A percentile compares a stretch with the other conserved stretches of the same genome.
phyloP scores from a whole-genome alignment of 2,329 filamentous ascomycete species.

The Dothistroma septosporum region DNA sequence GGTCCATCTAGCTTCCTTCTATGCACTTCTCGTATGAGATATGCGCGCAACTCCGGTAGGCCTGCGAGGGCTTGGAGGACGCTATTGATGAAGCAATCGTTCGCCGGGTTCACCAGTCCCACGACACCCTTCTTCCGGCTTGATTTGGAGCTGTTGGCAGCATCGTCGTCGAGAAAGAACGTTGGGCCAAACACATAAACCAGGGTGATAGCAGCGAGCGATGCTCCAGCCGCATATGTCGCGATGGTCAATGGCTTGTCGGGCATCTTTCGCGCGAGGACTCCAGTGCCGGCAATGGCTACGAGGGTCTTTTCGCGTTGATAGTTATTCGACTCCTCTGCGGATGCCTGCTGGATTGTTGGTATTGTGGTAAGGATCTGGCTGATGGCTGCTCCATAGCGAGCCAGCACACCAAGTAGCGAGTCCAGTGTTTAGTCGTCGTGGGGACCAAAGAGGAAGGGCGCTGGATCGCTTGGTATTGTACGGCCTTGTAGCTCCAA shows the following conservation, averaged over 20 bases:
- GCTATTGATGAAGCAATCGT: slow-evolving; percentile 82
- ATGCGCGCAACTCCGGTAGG: slow-evolving; percentile 80
- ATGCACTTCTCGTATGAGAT: slow-evolving; percentile 88
- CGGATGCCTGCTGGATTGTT: slow-evolving; percentile 1
- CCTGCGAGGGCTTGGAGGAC: slow-evolving; percentile 90
- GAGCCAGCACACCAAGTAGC: slow-evolving; percentile 12
- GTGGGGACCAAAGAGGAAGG: neutral
- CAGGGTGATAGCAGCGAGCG: slow-evolving; percentile 86
- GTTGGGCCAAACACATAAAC: slow-evolving; percentile 98
- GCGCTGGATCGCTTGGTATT: neutral
- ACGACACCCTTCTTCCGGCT: slow-evolving; percentile 80
- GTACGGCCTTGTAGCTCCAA: too few species aligned
- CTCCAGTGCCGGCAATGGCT: slow-evolving; percentile 30
- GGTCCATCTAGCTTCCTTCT: slow-evolving; percentile 74
- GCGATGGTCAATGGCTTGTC: slow-evolving; percentile 79
- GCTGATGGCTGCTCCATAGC: slow-evolving; percentile 21
- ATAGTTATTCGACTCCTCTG: slow-evolving; percentile 8
- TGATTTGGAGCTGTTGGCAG: slow-evolving; percentile 52
- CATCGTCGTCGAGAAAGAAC: slow-evolving; percentile 84
- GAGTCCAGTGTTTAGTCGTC: slow-evolving; percentile 9
- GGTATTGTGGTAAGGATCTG: slow-evolving; percentile 4
- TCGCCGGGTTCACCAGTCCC: slow-evolving; percentile 83
- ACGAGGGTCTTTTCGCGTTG: slow-evolving; percentile 28
- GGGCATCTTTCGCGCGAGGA: slow-evolving; percentile 55
- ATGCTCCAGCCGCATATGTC: slow-evolving; percentile 91